A percentile compares a stretch with the other conserved stretches of the same genome.
Conservation (phyloP, 2,329 filamentous ascomycete genomes). For the Davidsoniella eucalypti region DNA sequence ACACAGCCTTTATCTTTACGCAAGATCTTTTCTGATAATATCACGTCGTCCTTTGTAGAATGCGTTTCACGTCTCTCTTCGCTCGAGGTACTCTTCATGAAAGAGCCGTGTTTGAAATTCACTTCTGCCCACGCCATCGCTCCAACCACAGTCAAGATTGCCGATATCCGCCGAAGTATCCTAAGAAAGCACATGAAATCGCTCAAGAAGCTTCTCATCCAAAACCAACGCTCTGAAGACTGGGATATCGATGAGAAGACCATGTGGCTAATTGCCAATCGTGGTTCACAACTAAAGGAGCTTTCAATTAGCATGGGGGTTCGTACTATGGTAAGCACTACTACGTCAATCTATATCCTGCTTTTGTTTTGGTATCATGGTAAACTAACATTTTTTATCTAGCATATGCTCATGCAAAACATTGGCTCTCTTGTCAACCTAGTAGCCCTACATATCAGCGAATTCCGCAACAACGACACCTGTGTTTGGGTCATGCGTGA, state of each 20-base stretch:
- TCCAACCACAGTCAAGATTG: slow-evolving; percentile 32
- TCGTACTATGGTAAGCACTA: slow-evolving; percentile 32
- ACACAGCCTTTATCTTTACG: slow-evolving; percentile 33
- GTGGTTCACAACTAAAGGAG: slow-evolving; percentile 35
- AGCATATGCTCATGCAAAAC: slow-evolving; percentile 43
- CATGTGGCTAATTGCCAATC: slow-evolving; percentile 34
- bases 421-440: slow-evolving; percentile 31
- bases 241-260: slow-evolving; percentile 45
- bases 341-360: neutral
- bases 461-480: slow-evolving; percentile 37
- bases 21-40: slow-evolving; percentile 48
- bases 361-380: no score
- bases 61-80: slow-evolving; percentile 35
- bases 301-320: slow-evolving; percentile 39
- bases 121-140: slow-evolving; percentile 32
- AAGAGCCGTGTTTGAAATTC: slow-evolving; percentile 34
- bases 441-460: slow-evolving; percentile 37
- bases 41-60: slow-evolving; percentile 36
- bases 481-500: slow-evolving; percentile 41
- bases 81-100: slow-evolving; percentile 41
- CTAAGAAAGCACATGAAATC: slow-evolving; percentile 40
- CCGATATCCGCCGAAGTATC: slow-evolving; percentile 40
- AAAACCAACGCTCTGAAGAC: slow-evolving; percentile 31
- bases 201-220: slow-evolving; percentile 41
- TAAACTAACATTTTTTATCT: neutral